Base-by-base conservation (phyloP, 106 monocot genomes). In the Platanthera zijinensis region DNA sequence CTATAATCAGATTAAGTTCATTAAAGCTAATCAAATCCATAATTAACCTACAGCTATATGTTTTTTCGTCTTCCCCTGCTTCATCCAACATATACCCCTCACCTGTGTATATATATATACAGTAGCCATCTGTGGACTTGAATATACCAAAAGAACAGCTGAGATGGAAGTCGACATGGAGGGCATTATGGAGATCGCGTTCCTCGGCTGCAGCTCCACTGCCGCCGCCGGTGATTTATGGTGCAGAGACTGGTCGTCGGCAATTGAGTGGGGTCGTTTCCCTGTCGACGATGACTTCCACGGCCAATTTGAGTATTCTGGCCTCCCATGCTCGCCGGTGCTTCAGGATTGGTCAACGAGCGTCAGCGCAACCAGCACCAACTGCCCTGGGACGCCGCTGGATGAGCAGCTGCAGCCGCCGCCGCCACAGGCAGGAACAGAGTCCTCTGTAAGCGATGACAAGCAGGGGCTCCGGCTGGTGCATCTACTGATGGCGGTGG, bases 401-500 rank as follows among this genome's bases (percentile, higher is more conserved):
- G 10, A 53, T 8, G 10, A 17, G 21, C 5, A 28, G 28, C 39
- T 0, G 32, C 67, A 12, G 57, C 12, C n/a, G 19, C 8, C 49
- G 12, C 21, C 19, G 72, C 5, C 3, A 4, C 17, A 50, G 18
- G 39, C 39, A 3, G 39, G 3, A 3, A 39, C 39, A 39, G 3
- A 39, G 3, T 39, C 39, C 39, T 51, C 21, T 7, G 13, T 15
- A 6, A 17, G 51, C 1, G 50, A 50, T 17, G 73, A 76, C 21
- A 77, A 75, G 46, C 83, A 61, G 77, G 88, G 85, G 19, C 64
- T 88, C 8, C 79, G 85, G 53, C 67, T 88, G 5, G 83, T 88
- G 25, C 88, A 88, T 76, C 76, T 88, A 13, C 76, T 88, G 68
- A 79, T 88, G 83, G 88, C 83, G 12, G 88, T 85, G 17, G 85